Base-by-base conservation (phyloP, 257 asterid genomes). In the Rehmannia glutinosa region DNA sequence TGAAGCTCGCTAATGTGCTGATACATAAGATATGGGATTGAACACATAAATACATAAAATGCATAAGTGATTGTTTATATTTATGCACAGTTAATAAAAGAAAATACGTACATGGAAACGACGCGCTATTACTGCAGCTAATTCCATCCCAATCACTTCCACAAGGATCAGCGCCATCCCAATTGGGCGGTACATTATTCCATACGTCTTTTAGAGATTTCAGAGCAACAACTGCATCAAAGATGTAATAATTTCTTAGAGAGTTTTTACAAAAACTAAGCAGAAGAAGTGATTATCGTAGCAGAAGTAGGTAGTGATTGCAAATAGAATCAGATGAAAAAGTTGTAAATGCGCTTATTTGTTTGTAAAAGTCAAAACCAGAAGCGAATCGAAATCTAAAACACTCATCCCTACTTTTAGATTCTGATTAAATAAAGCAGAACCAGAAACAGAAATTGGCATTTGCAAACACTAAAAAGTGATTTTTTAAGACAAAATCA, bases 131-230 rank as follows among this genome's bases (percentile, higher is more conserved):
- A 8, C 0, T 56, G 83, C 97, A 90, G 54, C 57, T 57, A 49
- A 90, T 77, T 65, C 97, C 97, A 4, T 73, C 94, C 97, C 97
- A 87, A 5, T 45, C 46, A 50, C 6, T 46, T 46, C 86, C 91
- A 70, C 97, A 90, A 12, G 97, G 96, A 82, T 90, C 96, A 9
- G 55, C 53, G 16, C 87, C 89, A 6, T 7, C 62, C 97, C 97
- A 90, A 61, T 62, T 81, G 8, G 95, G 96, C 0, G 97, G 96
- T 38, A 59, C 68, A 64, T 90, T 87, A 13, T 80, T 8, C 92
- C 87, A 90, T 10, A 1, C 19, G 42, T 52, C 66, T 70, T 47
- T 80, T 62, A 86, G 69, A 63, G 90, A 47, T 53, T 66, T 73
- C 66, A 90, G 47, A 69, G 79, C 85, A 65, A 63, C 68, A 70